Base-by-base conservation (phyloP, 805 yeast species). In the Dipodascopsis uninucleata region DNA sequence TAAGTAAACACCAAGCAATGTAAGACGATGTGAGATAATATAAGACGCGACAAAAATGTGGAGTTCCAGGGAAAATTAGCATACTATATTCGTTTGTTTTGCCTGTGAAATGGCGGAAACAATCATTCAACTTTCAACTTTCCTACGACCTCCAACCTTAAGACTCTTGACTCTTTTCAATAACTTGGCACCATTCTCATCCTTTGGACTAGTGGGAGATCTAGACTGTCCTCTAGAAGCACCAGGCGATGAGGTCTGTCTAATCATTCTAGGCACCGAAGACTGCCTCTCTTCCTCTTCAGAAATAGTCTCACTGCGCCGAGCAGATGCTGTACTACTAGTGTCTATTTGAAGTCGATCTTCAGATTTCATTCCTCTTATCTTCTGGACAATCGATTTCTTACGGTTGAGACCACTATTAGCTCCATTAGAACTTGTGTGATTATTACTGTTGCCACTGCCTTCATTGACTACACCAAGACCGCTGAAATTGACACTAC, bases 151-250 rank as follows among this genome's bases (percentile, higher is more conserved):
- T 6, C 85, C 79, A 32, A 86, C 95, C 65, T 85, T 85, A 68
- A 89, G 75, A 70, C 95, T 85, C 67, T 84, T 86, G 35, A 89
- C 96, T 62, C 97, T 81, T 60, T 82, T 80, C 60, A 89, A 69
- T 51, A 89, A 71, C 23, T 38, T 51, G 3, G 85, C 81, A 43
- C 73, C 76, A 4, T 78, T 77, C 14, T 57, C 60, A 22, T 53
- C 56, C 38, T 43, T 41, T 18, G 41, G 31, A 24, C 49, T 40
- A 22, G 46, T 37, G 14, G 49, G 36, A n/a, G 54, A 47, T 31
- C 23, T 29, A 5, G 50, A 21, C 14, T 29, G 20, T 28, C 41
- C 25, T 9, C 45, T 39, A 17, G 51, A 24, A 20, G 43, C 23
- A 29, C 47, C 44, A 12, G 56, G 47, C 31, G 43, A 34, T 5